phyloP scores from a whole-genome alignment of 2,329 filamentous ascomycete genomes.

The Claviceps pazoutovae region DNA sequence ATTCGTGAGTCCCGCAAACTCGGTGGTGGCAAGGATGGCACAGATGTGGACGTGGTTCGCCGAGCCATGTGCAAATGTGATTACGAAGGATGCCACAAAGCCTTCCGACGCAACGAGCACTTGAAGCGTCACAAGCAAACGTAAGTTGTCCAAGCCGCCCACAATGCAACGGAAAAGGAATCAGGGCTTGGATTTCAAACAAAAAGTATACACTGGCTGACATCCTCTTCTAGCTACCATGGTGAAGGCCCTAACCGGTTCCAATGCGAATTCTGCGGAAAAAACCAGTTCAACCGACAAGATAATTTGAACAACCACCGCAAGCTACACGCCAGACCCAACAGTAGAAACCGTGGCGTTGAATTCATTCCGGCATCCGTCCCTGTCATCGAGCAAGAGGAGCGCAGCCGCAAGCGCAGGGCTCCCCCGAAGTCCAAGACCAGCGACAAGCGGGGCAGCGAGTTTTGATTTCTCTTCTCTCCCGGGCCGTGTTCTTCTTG shows the following conservation, averaged over 20 bases:
- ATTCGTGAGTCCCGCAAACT: slow-evolving; percentile 19
- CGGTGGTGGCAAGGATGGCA: slow-evolving; percentile 15
- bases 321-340: slow-evolving; percentile 26
- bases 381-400: slow-evolving; percentile 25
- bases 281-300: slow-evolving; percentile 27
- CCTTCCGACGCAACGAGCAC: slow-evolving; percentile 40
- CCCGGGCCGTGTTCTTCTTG: background rate
- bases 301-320: slow-evolving; percentile 30
- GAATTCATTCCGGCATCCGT: slow-evolving; percentile 27
- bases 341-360: slow-evolving; percentile 25
- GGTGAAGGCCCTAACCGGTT: slow-evolving; percentile 26
- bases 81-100: slow-evolving; percentile 31
- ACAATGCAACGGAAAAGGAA: no score
- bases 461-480: slow-evolving; percentile 13
- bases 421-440: slow-evolving; percentile 24
- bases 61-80: slow-evolving; percentile 31
- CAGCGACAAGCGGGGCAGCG: slow-evolving; percentile 16
- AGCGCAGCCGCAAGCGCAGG: slow-evolving; percentile 25
- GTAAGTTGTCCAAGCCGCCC: slow-evolving; percentile 19
- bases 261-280: slow-evolving; percentile 28
- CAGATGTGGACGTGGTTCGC: slow-evolving; percentile 22
- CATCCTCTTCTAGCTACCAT: slow-evolving; percentile 16
- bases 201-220: background rate
- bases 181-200: background rate
- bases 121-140: slow-evolving; percentile 40